These are phyloP conservation scores for Chlamydomonas eustigma DNA, from an alignment of 139 green algal species.

Conservation along the genomic window DNA sequence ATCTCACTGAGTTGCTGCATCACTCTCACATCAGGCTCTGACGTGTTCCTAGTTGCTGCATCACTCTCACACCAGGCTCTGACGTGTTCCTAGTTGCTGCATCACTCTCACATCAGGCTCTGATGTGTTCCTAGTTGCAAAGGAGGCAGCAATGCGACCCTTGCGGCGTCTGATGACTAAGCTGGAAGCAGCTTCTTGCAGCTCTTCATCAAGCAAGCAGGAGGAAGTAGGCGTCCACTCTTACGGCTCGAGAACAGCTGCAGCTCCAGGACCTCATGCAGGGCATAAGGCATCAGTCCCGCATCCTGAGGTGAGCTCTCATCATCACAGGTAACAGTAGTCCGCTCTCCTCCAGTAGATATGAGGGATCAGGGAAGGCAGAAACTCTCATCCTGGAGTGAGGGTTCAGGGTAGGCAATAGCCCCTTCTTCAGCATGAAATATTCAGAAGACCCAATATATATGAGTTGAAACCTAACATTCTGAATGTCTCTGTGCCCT, in stretches of 20 bases:
- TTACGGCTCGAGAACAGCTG: no score
- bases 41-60: neutral
- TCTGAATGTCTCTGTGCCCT: no score
- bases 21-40: neutral
- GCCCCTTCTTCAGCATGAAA: no score
- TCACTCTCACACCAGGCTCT: neutral
- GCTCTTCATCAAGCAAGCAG: no score
- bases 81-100: conserved; percentile 23
- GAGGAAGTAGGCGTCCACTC: no score
- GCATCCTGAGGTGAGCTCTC: no score
- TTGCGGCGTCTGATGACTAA: conserved; percentile 46
- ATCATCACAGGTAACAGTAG: neutral
- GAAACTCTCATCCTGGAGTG: neutral
- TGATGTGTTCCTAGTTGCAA: conserved; percentile 52
- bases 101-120: conserved; percentile 15
- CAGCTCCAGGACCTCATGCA: no score
- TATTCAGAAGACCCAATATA: no score
- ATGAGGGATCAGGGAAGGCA: neutral
- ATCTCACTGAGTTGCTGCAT: no score
- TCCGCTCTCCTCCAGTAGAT: no score
- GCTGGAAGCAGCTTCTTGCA: conserved; percentile 34
- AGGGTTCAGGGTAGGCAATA: no score
- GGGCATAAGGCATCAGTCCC: no score
- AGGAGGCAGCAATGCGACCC: conserved; percentile 62
- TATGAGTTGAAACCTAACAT: neutral